These are phyloP conservation scores for Penicillium taxi DNA, from an alignment of 495 filamentous ascomycete genomes.

Conservation along the genomic window DNA sequence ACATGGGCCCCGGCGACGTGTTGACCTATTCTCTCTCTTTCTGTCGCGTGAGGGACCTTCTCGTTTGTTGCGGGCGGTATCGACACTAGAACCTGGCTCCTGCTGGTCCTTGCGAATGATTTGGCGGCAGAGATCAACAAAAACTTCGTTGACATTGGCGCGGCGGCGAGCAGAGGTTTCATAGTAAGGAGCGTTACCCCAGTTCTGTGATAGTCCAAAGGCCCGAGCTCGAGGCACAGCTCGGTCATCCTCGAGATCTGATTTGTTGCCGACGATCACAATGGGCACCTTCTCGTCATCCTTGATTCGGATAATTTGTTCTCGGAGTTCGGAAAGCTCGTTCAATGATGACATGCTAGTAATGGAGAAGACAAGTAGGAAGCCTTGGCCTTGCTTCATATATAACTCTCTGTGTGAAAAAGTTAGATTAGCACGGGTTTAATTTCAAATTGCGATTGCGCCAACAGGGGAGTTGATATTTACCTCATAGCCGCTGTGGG, in stretches of 20 bases:
- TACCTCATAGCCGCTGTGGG: slow-evolving; percentile 62
- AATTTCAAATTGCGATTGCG: not conserved
- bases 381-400: slow-evolving; percentile 95
- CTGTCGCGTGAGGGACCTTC: slow-evolving; percentile 28
- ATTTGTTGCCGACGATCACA: slow-evolving; percentile 97
- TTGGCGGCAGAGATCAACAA: slow-evolving; percentile 85
- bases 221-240: slow-evolving; percentile 73
- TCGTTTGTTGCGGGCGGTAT: slow-evolving; percentile 31
- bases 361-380: slow-evolving; percentile 95
- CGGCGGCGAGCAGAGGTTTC: slow-evolving; percentile 79
- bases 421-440: slow-evolving; percentile 3
- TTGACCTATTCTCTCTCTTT: slow-evolving; percentile 25
- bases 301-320: slow-evolving; percentile 96
- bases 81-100: slow-evolving; percentile 38
- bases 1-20: slow-evolving; percentile 31
- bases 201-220: slow-evolving; percentile 78
- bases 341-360: slow-evolving; percentile 77
- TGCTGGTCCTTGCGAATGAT: slow-evolving; percentile 68
- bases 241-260: slow-evolving; percentile 87
- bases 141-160: slow-evolving; percentile 93
- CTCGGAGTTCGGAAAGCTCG: slow-evolving; percentile 80
- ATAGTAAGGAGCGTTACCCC: slow-evolving; percentile 90
- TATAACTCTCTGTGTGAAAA: slow-evolving; percentile 67
- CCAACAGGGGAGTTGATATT: slow-evolving; percentile 18
- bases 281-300: slow-evolving; percentile 86